Evolutionary conservation across 441 rosid genomes (phyloP).

Genomic region (Eutrema salsugineum): DNA sequence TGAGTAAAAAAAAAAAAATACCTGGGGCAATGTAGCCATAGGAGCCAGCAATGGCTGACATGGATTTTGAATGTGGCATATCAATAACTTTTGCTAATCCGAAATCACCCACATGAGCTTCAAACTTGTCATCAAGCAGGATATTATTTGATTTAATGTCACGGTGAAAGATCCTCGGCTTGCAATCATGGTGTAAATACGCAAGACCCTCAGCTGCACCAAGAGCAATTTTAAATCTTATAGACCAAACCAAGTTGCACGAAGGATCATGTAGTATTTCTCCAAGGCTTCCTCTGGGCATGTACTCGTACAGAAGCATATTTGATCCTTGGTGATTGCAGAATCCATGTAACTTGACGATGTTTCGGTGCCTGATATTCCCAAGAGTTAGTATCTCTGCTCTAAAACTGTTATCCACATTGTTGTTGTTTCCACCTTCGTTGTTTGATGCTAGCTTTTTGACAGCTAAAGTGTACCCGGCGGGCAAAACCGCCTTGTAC

Average conservation of each 20-base stretch:
- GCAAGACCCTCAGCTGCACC: conserved; percentile 86
- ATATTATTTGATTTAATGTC: conserved; percentile 82
- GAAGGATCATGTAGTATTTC: conserved; percentile 61
- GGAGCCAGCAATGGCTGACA: conserved; percentile 98
- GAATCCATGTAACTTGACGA: conserved; percentile 86
- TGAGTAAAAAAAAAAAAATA: conserved; percentile 28
- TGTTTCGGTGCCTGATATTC: conserved; percentile 86
- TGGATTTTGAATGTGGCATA: conserved; percentile 83
- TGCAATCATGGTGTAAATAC: conserved; percentile 82
- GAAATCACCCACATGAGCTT: conserved; percentile 80
- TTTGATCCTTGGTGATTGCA: conserved; percentile 84
- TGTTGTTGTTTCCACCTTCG: conserved; percentile 56
- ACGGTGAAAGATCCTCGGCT: conserved; percentile 79
- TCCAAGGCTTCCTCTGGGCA: conserved; percentile 71
- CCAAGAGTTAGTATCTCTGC: conserved; percentile 90
- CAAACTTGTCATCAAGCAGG: conserved; percentile 64
- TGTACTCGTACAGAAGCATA: conserved; percentile 77
- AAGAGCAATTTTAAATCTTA: conserved; percentile 62
- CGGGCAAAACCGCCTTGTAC: conserved; percentile 64
- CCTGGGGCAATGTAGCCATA: conserved; percentile 95
- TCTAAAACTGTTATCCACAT: conserved; percentile 70
- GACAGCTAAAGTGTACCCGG: conserved; percentile 68
- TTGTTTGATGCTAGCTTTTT: conserved; percentile 81
- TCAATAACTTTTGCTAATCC: conserved; percentile 88
- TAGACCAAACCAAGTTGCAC: conserved; percentile 55